Evolutionary conservation across 371 early-diverging fungal species (phyloP).

Genomic region (Rhizopus delemar): DNA sequence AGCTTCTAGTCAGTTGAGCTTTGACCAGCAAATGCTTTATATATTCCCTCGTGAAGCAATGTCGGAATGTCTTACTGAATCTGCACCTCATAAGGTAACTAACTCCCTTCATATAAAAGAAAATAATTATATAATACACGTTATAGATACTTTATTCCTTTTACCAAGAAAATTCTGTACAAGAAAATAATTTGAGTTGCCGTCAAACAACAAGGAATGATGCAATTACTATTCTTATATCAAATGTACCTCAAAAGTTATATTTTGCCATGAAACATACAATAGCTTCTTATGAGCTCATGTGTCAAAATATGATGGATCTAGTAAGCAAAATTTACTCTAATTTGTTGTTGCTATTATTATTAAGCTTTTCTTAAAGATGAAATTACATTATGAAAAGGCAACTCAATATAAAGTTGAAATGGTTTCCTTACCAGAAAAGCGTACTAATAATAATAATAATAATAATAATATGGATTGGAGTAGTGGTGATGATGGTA

Average conservation of each 20-base stretch:
- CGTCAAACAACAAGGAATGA: conserved; percentile 11
- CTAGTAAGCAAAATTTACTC: conserved; percentile 30
- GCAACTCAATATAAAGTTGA: conserved; percentile 26
- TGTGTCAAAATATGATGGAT: conserved; percentile 41
- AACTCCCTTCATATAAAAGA: too few species aligned
- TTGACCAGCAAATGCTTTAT: conserved; percentile 20
- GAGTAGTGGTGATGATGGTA: conserved; percentile 21
- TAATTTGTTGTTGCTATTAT: conserved; percentile 4
- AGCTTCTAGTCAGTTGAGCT: background rate
- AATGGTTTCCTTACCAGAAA: conserved; percentile 8
- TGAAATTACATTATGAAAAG: conserved; percentile 30
- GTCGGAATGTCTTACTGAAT: conserved; percentile 36
- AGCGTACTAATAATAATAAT: background rate
- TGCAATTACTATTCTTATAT: conserved; percentile 32
- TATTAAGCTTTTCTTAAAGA: conserved; percentile 13
- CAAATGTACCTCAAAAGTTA: conserved; percentile 35
- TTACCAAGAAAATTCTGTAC: conserved; percentile 20
- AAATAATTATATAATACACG: too few species aligned
- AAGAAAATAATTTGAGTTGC: conserved; percentile 23
- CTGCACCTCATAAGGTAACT: conserved; percentile 44
- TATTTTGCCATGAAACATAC: conserved; percentile 39
- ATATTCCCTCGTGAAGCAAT: conserved; percentile 53
- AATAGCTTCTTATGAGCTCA: conserved; percentile 34
- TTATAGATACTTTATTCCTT: background rate
- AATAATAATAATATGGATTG: conserved; percentile 11